Percentiles rank a stretch among this genome's conserved stretches.
Evolutionary conservation across 2,329 filamentous ascomycete genomes (phyloP).

Genomic region (Colletotrichum coccodes): DNA sequence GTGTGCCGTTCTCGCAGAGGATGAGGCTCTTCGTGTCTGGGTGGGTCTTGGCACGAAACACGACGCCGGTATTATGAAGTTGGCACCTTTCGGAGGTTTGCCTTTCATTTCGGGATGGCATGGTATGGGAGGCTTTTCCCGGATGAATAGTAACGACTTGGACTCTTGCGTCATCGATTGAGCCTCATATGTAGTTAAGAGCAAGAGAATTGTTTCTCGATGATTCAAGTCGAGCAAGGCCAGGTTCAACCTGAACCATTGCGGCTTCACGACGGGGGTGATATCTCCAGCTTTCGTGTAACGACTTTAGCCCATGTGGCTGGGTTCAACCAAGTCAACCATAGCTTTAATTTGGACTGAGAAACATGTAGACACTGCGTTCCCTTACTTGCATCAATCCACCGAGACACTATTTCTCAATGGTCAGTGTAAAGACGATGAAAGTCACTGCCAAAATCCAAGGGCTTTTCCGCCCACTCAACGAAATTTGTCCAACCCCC

Average conservation of each 20-base stretch:
- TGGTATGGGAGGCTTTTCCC: neutral
- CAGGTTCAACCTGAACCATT: no score
- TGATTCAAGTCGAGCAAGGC: neutral
- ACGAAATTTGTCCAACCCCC: no score
- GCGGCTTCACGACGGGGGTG: neutral
- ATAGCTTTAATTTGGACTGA: no score
- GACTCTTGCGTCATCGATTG: neutral
- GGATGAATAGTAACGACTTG: neutral
- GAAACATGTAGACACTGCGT: no score
- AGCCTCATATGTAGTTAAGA: neutral
- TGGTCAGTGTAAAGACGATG: no score
- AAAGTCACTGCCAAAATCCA: no score
- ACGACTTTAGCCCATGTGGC: no score
- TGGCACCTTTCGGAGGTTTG: neutral
- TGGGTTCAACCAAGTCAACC: no score
- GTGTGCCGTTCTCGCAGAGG: neutral
- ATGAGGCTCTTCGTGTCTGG: conserved; percentile 4
- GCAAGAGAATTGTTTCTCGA: neutral
- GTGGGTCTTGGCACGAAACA: conserved; percentile 2
- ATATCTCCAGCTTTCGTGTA: neutral
- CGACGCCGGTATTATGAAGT: neutral
- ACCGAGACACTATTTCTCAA: no score
- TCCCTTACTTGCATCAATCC: no score
- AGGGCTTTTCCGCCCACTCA: no score
- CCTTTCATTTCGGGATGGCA: neutral